Evolutionary conservation across 176 grass and related monocot species (phyloP), one percentile per base, ranked within the genome.

Genomic region (Cenchrus fungigraminus): DNA sequence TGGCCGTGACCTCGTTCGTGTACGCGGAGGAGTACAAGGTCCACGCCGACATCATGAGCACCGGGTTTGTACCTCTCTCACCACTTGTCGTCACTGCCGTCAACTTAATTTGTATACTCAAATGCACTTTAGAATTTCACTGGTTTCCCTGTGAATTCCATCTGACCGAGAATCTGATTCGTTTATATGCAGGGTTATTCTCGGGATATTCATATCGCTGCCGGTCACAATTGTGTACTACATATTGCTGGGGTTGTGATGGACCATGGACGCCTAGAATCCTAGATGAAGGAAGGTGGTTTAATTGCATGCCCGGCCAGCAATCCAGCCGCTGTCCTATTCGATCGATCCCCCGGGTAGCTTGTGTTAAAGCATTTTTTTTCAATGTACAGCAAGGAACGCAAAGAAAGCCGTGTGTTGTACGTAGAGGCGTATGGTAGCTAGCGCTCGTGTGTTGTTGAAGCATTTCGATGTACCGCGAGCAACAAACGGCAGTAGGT

Each of bases 11-110:
- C 71, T 95, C 91, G 47, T 98, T 98, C 54, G 96, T 98, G 83
- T 98, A 98, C 57, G 93, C 91, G 5, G 89, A 95, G 71, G 96
- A 98, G 65, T 98, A 98, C 65, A 90, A 91, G 68, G 83, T 95
- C 28, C 93, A 98, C 61, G 77, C 95, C 12, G 93, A 98, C 71
- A 92, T 98, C 87, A 98, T 98, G 95, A 98, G 95, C 86, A 95
- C 95, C 37, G 91, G 93, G 95, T 98, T 69, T 53, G 40, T 74
- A 34, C 71, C 25, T 53, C 34, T 74, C 54, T 51, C 22, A 52
- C 70, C 70, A 9, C 70, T 57, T 59, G 9, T 34, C 34, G 34
- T 34, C 34, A 34, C 42, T 62, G 8, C 5, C 2, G 4, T 45
- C 7, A 45, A n/a, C 6, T 19, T 6, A 60, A 8, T 6, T 34